Conservation (phyloP, 2,329 filamentous ascomycete species). For the Hyphodiscus sp. region DNA sequence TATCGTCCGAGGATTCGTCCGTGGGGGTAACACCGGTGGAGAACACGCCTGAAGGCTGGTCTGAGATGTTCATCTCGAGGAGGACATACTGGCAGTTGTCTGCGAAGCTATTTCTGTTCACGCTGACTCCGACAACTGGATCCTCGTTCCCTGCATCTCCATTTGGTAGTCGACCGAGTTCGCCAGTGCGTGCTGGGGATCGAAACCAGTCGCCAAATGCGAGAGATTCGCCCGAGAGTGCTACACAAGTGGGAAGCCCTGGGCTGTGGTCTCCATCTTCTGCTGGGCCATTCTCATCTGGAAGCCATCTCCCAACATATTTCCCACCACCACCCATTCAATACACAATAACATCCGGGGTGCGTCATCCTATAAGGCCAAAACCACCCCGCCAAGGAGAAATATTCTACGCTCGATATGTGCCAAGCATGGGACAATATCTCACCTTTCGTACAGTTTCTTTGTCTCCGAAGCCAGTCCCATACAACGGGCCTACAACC, state of each 20-base stretch:
- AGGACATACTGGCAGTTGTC: conserved; percentile 90
- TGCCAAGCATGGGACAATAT: conserved; percentile 76
- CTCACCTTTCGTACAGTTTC: conserved; percentile 84
- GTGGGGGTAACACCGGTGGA: conserved; percentile 62
- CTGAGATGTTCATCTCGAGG: conserved; percentile 73
- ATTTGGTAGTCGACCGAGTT: conserved; percentile 45
- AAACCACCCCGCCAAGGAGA: conserved; percentile 89
- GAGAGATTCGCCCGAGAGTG: conserved; percentile 33
- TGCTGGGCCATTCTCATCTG: conserved; percentile 69
- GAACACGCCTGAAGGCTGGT: conserved; percentile 61
- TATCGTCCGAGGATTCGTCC: conserved; percentile 67
- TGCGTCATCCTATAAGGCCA: conserved; percentile 79
- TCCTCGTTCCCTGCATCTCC: conserved; percentile 44
- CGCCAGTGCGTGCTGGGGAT: conserved; percentile 35
- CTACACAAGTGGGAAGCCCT: conserved; percentile 17
- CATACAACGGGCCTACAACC: conserved; percentile 53
- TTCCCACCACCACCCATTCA: conserved; percentile 79
- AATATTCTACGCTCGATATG: conserved; percentile 81
- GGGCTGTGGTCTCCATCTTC: conserved; percentile 33
- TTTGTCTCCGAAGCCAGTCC: conserved; percentile 54
- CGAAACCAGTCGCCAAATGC: conserved; percentile 27
- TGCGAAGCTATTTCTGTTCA: conserved; percentile 80
- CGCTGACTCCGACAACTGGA: conserved; percentile 51
- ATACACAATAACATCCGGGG: conserved; percentile 69
- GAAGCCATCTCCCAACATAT: conserved; percentile 82